Evolutionary conservation across 2,329 filamentous ascomycete genomes (phyloP).

Genomic region (Lithohypha guttulata): DNA sequence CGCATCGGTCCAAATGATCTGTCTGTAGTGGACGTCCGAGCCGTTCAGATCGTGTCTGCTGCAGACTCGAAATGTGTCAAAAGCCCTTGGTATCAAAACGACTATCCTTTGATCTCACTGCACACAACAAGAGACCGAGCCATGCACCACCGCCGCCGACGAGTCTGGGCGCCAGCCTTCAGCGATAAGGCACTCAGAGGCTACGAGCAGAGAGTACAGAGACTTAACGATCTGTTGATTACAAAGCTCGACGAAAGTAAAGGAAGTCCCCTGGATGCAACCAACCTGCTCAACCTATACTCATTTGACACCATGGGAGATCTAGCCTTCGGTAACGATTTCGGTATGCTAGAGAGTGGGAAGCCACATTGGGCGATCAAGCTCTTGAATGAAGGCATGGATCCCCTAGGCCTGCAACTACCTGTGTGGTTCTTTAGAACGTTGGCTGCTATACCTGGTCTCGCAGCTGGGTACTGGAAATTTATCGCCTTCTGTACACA

Average conservation of each 20-base stretch:
- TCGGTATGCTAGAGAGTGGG: conserved; percentile 24
- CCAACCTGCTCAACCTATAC: conserved; percentile 28
- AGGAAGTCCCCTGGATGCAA: conserved; percentile 26
- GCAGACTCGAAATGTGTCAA: conserved; percentile 31
- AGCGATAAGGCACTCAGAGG: conserved; percentile 31
- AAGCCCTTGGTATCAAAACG: conserved; percentile 31
- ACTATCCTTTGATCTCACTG: conserved; percentile 27
- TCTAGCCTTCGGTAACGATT: conserved; percentile 26
- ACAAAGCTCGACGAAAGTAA: conserved; percentile 20
- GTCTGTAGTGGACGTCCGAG: conserved; percentile 18
- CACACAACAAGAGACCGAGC: conserved; percentile 29
- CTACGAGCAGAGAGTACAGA: conserved; percentile 31
- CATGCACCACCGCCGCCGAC: conserved; percentile 30
- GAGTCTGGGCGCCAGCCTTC: conserved; percentile 34
- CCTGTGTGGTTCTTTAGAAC: conserved; percentile 21
- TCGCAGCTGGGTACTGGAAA: conserved; percentile 24
- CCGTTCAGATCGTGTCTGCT: conserved; percentile 30
- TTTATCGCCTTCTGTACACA: conserved; percentile 29
- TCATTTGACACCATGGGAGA: conserved; percentile 30
- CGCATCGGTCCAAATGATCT: conserved; percentile 16
- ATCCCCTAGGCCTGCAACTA: conserved; percentile 15
- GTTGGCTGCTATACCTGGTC: conserved; percentile 24
- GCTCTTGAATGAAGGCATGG: conserved; percentile 26
- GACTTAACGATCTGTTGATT: conserved; percentile 29
- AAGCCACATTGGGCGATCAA: conserved; percentile 28